Evolutionary conservation across 805 yeast genomes (phyloP).

Genomic region (Priceomyces medius): DNA sequence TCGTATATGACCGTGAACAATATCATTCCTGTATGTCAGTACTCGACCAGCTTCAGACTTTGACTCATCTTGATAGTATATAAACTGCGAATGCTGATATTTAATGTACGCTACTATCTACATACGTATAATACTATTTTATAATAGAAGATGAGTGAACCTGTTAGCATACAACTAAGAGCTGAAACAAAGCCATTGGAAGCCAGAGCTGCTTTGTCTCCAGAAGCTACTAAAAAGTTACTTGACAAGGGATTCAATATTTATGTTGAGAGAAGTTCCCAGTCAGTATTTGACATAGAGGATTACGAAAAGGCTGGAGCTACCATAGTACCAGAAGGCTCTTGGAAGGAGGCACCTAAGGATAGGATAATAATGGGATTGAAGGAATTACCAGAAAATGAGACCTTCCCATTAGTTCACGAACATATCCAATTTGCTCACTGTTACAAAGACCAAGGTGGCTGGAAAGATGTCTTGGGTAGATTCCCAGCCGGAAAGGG

Average conservation of each 20-base stretch:
- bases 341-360: constrained; percentile 89
- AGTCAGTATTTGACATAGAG: constrained; percentile 70
- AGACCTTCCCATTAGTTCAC: constrained; percentile 86
- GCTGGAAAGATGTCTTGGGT: constrained; percentile 88
- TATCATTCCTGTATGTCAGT: not conserved
- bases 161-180: constrained; percentile 80
- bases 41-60: not conserved
- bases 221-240: constrained; percentile 80
- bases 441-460: constrained; percentile 96
- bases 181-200: constrained; percentile 97
- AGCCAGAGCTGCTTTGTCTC: constrained; percentile 96
- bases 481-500: constrained; percentile 94
- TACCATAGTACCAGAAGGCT: constrained; percentile 83
- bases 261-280: constrained; percentile 83
- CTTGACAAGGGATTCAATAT: constrained; percentile 85
- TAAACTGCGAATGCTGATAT: constrained; percentile 1
- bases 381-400: constrained; percentile 91
- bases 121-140: not conserved
- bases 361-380: constrained; percentile 90
- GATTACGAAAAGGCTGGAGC: constrained; percentile 86
- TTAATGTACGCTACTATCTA: no score
- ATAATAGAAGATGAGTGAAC: constrained; percentile 9
- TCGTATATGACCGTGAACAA: not conserved
- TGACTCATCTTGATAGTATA: not conserved
- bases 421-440: constrained; percentile 99